These are phyloP conservation scores for Diplodia seriata DNA, from an alignment of 2,329 filamentous ascomycete genomes.

Conservation along the genomic window DNA sequence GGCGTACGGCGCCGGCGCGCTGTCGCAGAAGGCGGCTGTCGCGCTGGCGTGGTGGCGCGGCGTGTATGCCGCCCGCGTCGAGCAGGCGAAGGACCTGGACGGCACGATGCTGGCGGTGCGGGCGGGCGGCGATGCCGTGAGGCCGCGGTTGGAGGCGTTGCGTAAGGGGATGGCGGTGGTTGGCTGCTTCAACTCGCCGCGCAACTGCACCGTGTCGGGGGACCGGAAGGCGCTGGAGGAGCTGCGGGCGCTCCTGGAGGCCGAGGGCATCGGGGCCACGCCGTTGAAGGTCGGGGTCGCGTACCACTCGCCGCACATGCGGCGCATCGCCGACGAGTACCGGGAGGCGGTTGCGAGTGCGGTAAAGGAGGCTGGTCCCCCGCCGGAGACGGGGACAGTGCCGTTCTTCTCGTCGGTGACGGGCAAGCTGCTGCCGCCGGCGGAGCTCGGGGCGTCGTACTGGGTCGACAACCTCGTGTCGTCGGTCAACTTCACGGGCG, in stretches of 20 bases:
- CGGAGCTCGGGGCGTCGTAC: slow-evolving; percentile 38
- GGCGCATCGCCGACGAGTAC: slow-evolving; percentile 27
- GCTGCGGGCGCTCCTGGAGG: slow-evolving; percentile 15
- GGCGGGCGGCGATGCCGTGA: not conserved
- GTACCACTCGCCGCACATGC: slow-evolving; percentile 37
- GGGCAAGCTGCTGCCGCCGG: not conserved
- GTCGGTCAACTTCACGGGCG: slow-evolving; percentile 48
- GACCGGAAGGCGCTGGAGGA: not conserved
- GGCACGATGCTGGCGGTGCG: slow-evolving; percentile 47
- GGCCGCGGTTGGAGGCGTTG: too few relatives aligned
- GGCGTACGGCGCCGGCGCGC: slow-evolving; percentile 12
- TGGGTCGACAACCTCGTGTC: slow-evolving; percentile 49
- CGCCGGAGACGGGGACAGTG: not conserved
- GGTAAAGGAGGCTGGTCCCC: not conserved
- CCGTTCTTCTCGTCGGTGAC: slow-evolving; percentile 25
- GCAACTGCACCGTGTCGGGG: slow-evolving; percentile 23
- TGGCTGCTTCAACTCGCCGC: slow-evolving; percentile 35
- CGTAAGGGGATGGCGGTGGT: slow-evolving; percentile 31
- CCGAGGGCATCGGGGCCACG: slow-evolving; percentile 22
- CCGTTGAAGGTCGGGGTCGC: slow-evolving; percentile 33
- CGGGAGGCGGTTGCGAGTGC: slow-evolving; percentile 1
- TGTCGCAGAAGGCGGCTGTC: not conserved
- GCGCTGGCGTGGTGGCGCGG: not conserved
- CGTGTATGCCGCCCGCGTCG: not conserved
- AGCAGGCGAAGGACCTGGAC: slow-evolving; percentile 1